Evolutionary conservation across 2,329 filamentous ascomycete species (phyloP), one percentile per base, ranked within the genome.

Genomic region (Ceratocystis lukuohia): DNA sequence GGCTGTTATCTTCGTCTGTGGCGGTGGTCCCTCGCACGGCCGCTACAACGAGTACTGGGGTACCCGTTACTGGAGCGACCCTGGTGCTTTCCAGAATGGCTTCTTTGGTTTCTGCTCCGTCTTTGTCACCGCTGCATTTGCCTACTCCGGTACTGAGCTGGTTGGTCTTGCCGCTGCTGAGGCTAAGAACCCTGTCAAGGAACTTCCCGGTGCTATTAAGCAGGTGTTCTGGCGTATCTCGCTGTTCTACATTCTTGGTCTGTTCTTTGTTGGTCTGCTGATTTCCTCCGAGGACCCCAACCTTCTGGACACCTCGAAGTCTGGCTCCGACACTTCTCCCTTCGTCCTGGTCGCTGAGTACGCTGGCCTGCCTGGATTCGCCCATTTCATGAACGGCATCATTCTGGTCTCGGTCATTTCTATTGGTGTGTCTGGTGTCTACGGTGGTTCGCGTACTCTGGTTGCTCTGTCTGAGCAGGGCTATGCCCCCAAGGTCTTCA

Each of bases 191-290:
- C 87, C 87, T 0, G 80, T 84, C 69, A 85, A 88, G 73, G 83
- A 86, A 0, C 80, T 95, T 0, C 90, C 90, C 0, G 86, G 84
- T 25, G 89, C 90, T 1, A 84, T 91, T 72, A 93, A 91, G 77
- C 89, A 93, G 75, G 88, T 80, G 41, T 80, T 80, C 70, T 80
- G 78, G 79, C 77, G 79, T 72, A 79, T 80, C 69, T 78, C 77
- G n/a, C 72, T 80, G 53, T 81, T 81, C 71, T 81, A 80, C 69
- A 72, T 81, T 48, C 69, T 81, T 0, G 78, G 78, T 50, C 76
- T 81, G n/a, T 78, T 78, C 66, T 78, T 80, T 53, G 75, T 80
- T 62, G 79, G 79, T 7, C 73, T 81, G 15, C 74, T 80, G 2
- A 73, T 80, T 69, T 74, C 75, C 65, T 76, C 76, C 44, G 73